Base-by-base conservation (phyloP, 2,329 filamentous ascomycete genomes). In the Aspergillus pseudotamarii region DNA sequence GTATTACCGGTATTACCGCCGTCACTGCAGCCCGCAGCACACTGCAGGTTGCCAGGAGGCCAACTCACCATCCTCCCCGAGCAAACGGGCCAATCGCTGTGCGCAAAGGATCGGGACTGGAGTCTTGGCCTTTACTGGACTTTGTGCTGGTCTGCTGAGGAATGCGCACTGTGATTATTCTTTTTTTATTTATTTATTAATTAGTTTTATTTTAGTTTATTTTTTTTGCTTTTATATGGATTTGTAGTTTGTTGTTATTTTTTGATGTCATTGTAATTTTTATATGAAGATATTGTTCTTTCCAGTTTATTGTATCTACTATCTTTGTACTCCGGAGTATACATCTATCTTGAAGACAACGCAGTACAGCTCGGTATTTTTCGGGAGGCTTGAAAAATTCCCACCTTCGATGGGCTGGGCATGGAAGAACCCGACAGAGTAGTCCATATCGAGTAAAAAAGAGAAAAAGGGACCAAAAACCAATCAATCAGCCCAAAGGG, bases 401-500 rank as follows among this genome's bases (percentile, higher is more conserved):
- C 50, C 50, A 34, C 50, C 46, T 51, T 16, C 19, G n/a, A 34
- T 54, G 32, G 26, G 50, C 36, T 38, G 51, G 32, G 32, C 23
- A 46, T 57, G 54, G 32, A 59, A 41, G 14, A n/a, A 32, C 4
- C 32, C 32, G 26, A 57, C 41, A 53, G 51, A 58, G 53, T 36
- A 36, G 41, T 46, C 48, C 12, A 43, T 26, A 26, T 26, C 3
- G 26, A 26, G 26, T 26, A 56, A 51, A 53, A 19, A 56, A 43
- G 36, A 63, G 12, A 56, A 56, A 62, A 51, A 55, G 45, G 55
- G 57, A 55, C 60, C 45, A 28, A 58, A 41, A 36, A 43, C 11
- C 28, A 63, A 38, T 57, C 50, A 63, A 54, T 57, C 58, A 64
- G 36, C 50, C 32, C 55, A 30, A 30, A 62, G 59, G 26, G 14